These are phyloP conservation scores for Metschnikowia vanudenii DNA, from an alignment of 805 yeast species.

Conservation along the genomic window DNA sequence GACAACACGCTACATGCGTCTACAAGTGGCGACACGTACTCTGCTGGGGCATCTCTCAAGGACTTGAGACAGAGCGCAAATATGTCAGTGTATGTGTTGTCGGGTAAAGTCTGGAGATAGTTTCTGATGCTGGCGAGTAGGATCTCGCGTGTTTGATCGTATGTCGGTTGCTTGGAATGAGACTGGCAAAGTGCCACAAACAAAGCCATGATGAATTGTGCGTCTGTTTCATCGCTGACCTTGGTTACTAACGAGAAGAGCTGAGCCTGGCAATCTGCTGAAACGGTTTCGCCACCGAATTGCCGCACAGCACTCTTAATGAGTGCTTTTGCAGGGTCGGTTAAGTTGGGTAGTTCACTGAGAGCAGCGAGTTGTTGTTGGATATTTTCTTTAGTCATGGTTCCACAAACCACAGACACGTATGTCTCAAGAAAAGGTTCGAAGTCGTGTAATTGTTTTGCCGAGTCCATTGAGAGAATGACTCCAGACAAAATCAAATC, in stretches of 20 bases:
- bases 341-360: constrained; percentile 6
- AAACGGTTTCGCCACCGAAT: constrained; percentile 7
- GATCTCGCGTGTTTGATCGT: not conserved
- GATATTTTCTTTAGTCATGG: constrained; percentile 3
- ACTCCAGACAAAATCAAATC: constrained; percentile 13
- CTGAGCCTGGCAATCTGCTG: constrained; percentile 3
- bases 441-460: constrained; percentile 3
- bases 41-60: constrained; percentile 14
- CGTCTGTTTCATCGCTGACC: constrained; percentile 3
- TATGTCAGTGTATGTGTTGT: constrained; percentile 10
- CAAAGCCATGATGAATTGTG: constrained; percentile 13
- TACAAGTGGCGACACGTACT: constrained; percentile 15
- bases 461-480: constrained; percentile 8
- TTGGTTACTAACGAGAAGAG: constrained; percentile 13
- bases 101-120: constrained; percentile 6
- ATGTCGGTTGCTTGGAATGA: not conserved
- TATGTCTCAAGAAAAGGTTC: constrained; percentile 4
- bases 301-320: constrained; percentile 5
- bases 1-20: constrained; percentile 23
- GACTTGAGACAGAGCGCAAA: constrained; percentile 21
- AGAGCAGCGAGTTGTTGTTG: constrained; percentile 8
- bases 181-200: constrained; percentile 13
- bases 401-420: constrained; percentile 5
- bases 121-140: constrained; percentile 1
- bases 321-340: not conserved